A percentile compares a stretch with the other conserved stretches of the same genome.
Evolutionary conservation across 2,329 filamentous ascomycete genomes (phyloP).

Genomic region (Hypoxylon rubiginosum): DNA sequence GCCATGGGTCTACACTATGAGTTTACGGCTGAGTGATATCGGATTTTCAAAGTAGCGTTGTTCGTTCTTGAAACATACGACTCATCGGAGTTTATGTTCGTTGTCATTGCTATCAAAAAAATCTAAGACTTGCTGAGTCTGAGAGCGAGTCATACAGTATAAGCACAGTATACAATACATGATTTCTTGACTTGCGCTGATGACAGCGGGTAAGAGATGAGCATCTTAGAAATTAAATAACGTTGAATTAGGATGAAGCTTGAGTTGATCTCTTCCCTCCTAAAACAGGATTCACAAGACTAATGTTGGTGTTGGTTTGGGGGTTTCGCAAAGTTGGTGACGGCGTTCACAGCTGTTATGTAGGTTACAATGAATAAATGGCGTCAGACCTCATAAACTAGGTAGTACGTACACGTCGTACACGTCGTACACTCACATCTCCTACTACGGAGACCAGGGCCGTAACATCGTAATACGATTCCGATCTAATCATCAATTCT

Average conservation of each 20-base stretch:
- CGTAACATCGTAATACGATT: background rate
- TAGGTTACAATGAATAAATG: background rate
- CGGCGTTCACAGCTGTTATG: background rate
- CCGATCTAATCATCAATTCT: background rate
- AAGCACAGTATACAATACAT: conserved; percentile 9
- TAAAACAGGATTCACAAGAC: background rate
- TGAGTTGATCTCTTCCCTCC: background rate
- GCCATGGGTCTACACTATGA: conserved; percentile 27
- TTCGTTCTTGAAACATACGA: conserved; percentile 9
- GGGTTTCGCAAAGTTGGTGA: background rate
- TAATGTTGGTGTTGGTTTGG: background rate
- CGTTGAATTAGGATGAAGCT: background rate
- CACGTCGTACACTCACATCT: too few relatives aligned
- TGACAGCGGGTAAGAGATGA: background rate
- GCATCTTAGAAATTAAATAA: background rate
- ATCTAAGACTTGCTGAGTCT: background rate
- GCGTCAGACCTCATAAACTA: background rate
- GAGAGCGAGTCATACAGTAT: conserved; percentile 22
- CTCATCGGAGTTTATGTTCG: conserved; percentile 6
- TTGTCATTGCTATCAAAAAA: conserved; percentile 12
- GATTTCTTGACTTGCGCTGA: background rate
- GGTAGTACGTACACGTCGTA: too few relatives aligned
- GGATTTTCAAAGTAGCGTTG: background rate
- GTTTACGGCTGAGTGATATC: background rate
- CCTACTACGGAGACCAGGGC: too few relatives aligned